Percentiles rank a stretch among this genome's conserved stretches.
phyloP scores from a whole-genome alignment of 2,329 filamentous ascomycete genomes.

The Fusarium stilboides region DNA sequence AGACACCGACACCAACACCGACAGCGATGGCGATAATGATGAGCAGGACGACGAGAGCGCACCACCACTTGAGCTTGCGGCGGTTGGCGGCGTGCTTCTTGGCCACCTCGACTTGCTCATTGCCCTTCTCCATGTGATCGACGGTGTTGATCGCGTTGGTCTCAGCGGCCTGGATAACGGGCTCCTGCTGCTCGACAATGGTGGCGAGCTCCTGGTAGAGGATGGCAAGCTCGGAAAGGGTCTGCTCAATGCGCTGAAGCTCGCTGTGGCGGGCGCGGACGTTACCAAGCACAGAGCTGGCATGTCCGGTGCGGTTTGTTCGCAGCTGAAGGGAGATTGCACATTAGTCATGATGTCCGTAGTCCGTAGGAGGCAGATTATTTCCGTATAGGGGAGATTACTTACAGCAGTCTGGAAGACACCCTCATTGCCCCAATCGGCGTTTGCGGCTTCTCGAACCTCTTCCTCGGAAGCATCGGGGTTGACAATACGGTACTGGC shows the following conservation, averaged over 20 bases:
- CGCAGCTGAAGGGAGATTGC: conserved; percentile 70
- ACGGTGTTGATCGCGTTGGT: conserved; percentile 76
- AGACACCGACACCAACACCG: conserved; percentile 69
- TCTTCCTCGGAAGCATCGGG: conserved; percentile 83
- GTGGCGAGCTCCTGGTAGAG: conserved; percentile 84
- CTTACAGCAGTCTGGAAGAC: conserved; percentile 87
- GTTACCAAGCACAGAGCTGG: conserved; percentile 80
- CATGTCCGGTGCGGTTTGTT: conserved; percentile 81
- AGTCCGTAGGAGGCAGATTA: conserved; percentile 1
- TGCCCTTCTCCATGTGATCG: conserved; percentile 77
- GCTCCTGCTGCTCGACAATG: conserved; percentile 80
- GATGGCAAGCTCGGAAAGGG: conserved; percentile 76
- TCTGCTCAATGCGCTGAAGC: conserved; percentile 84
- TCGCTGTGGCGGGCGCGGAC: conserved; percentile 88
- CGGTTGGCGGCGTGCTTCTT: conserved; percentile 76
- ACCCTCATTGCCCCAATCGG: conserved; percentile 83
- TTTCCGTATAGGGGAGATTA: conserved; percentile 40
- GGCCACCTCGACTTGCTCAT: conserved; percentile 77
- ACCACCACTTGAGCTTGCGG: conserved; percentile 88
- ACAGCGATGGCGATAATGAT: conserved; percentile 70
- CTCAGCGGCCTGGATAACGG: conserved; percentile 73
- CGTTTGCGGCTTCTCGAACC: conserved; percentile 76
- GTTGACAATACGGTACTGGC: conserved; percentile 87
- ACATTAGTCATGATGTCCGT: conserved; percentile 27
- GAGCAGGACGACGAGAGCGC: conserved; percentile 72